These are phyloP conservation scores for Filobasidium uniguttulatum DNA, from an alignment of 1,284 basidiomycete species.

Conservation along the genomic window DNA sequence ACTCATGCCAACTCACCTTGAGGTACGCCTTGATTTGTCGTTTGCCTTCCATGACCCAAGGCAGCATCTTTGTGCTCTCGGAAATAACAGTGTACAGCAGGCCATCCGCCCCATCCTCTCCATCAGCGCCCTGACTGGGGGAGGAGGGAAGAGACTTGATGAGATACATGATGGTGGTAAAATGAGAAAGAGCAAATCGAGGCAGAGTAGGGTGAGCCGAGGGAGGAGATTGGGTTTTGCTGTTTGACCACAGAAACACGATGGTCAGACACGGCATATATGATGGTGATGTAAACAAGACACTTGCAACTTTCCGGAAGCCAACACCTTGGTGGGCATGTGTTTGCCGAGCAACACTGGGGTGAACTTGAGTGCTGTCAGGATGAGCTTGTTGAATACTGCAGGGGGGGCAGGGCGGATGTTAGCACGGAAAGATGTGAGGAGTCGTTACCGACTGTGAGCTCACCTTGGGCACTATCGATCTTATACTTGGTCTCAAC, in stretches of 20 bases:
- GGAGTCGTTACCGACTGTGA: neutral
- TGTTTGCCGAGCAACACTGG: conserved; percentile 80
- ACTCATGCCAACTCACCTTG: conserved; percentile 45
- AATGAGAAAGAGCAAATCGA: conserved; percentile 77
- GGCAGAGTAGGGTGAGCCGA: conserved; percentile 63
- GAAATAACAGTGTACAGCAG: conserved; percentile 56
- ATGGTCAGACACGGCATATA: too few relatives aligned
- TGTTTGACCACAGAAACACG: conserved; percentile 5
- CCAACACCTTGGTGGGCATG: conserved; percentile 67
- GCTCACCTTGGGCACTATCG: conserved; percentile 55
- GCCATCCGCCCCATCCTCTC: conserved; percentile 25
- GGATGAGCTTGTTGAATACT: conserved; percentile 88
- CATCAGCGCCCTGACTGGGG: conserved; percentile 31
- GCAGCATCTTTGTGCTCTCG: conserved; percentile 74
- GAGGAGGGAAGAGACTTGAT: conserved; percentile 57
- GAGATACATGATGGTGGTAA: conserved; percentile 67
- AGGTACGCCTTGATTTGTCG: conserved; percentile 72
- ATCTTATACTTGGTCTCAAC: conserved; percentile 58
- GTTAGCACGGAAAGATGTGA: neutral
- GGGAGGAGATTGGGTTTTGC: conserved; percentile 40
- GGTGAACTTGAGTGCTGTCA: conserved; percentile 77
- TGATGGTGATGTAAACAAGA: neutral
- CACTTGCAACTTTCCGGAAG: conserved; percentile 69
- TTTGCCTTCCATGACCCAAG: conserved; percentile 67
- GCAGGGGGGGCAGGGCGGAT: neutral